Evolutionary conservation across 495 filamentous ascomycete genomes (phyloP), one percentile per base, ranked within the genome.

Genomic region (Talaromyces adpressus): DNA sequence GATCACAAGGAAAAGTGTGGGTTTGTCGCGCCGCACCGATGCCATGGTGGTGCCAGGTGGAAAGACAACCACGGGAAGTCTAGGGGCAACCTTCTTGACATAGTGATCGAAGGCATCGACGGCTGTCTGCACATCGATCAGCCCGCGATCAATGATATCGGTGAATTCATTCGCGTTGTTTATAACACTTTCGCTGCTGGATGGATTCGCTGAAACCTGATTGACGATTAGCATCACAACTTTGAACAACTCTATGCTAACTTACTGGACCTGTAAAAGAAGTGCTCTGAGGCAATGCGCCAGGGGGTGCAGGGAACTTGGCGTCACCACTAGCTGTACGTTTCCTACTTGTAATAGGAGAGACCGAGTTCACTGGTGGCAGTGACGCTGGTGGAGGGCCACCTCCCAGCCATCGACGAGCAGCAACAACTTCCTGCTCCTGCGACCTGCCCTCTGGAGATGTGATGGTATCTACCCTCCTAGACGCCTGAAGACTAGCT

Each of bases 1-100:
- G 62, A 92, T 84, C 54, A 89, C 77, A n/a, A 92, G 78, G 67
- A 92, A 93, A 5, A 94, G 71, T 7, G 85, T 85, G 3, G 91
- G 91, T 71, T 85, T 89, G 11, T 77, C 75, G 64, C 77, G 80
- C 22, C 89, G 82, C 22, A 93, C 64, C 61, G 88, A 81, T 20
- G 76, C 74, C 1, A 81, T 84, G 4, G 85, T 88, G n/a, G 81
- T 87, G 12, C 75, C 79, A 11, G 79, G 67, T 8, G 86, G 79
- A 65, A 92, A 87, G 47, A 89, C 81, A 16, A 92, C 86, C 2
- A 82, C 86, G 0, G 91, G 91, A 32, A 92, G 80, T 65, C 89
- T 84, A 2, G 82, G 83, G 4, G 78, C 74, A 75, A 93, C 85
- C 9, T 84, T 72, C 7, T 83, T 80, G 4, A 82, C 80, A 65